phyloP scores from a whole-genome alignment of 768 basidiomycete genomes.

The Kwoniella mangroviensis region DNA sequence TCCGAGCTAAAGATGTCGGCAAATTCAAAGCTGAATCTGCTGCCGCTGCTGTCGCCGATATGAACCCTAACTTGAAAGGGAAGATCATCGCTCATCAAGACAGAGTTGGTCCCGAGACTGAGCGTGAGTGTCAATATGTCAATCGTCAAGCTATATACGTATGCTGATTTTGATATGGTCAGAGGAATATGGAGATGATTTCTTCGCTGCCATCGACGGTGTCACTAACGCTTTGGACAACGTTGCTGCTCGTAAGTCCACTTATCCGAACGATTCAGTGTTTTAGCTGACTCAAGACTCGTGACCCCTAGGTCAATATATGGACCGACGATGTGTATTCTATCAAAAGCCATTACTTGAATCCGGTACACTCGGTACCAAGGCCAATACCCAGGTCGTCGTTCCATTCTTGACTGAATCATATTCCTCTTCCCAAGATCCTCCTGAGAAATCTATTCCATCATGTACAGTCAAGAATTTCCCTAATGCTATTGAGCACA shows the following conservation, averaged over 20 bases:
- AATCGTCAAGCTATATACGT: background rate
- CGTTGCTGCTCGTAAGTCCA: conserved; percentile 80
- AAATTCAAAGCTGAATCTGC: conserved; percentile 97
- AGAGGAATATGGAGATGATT: conserved; percentile 87
- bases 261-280: conserved; percentile 58
- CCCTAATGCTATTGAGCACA: conserved; percentile 96
- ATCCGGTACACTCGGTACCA: conserved; percentile 96
- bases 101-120: conserved; percentile 87
- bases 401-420: conserved; percentile 94
- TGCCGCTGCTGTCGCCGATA: conserved; percentile 84
- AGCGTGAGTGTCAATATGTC: conserved; percentile 67
- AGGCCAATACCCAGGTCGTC: conserved; percentile 95
- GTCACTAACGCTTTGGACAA: conserved; percentile 99
- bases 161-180: conserved; percentile 23
- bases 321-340: conserved; percentile 98
- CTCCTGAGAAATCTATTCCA: conserved; percentile 95
- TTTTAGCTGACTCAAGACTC: conserved; percentile 1
- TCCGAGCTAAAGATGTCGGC: conserved; percentile 92
- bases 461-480: conserved; percentile 99
- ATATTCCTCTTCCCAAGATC: conserved; percentile 96
- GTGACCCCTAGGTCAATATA: conserved; percentile 74
- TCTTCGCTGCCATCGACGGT: conserved; percentile 85
- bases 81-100: conserved; percentile 90
- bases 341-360: conserved; percentile 94
- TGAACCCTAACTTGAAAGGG: conserved; percentile 88